These are phyloP conservation scores for Cercospora berteroae DNA, from an alignment of 2,329 filamentous ascomycete genomes.

Conservation along the genomic window DNA sequence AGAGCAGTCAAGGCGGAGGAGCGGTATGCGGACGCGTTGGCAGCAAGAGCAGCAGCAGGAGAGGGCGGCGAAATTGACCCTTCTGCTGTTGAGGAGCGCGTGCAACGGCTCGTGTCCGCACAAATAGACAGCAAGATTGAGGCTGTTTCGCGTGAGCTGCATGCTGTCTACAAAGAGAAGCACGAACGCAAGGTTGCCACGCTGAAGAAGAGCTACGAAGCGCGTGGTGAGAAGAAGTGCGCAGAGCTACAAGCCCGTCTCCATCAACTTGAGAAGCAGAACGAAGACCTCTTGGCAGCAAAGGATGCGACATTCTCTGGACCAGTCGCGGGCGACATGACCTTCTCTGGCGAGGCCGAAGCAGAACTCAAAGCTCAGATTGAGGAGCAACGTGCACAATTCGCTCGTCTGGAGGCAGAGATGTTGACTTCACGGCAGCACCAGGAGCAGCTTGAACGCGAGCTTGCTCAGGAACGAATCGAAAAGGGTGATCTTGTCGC, in stretches of 20 bases:
- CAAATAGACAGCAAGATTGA: slow-evolving; percentile 92
- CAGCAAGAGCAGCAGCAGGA: slow-evolving; percentile 30
- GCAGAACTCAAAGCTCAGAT: slow-evolving; percentile 46
- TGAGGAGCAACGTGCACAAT: slow-evolving; percentile 67
- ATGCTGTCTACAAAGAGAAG: slow-evolving; percentile 92
- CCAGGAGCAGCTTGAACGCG: slow-evolving; percentile 64
- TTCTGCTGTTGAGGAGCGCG: slow-evolving; percentile 44
- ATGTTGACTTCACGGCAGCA: slow-evolving; percentile 68
- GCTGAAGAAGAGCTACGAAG: slow-evolving; percentile 77
- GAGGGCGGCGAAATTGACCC: slow-evolving; percentile 29
- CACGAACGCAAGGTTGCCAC: slow-evolving; percentile 94
- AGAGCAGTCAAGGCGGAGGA: slow-evolving; percentile 68
- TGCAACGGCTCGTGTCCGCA: slow-evolving; percentile 48
- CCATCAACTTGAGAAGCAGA: slow-evolving; percentile 67
- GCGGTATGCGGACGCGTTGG: slow-evolving; percentile 61
- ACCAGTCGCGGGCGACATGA: slow-evolving; percentile 34
- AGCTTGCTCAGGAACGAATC: slow-evolving; percentile 71
- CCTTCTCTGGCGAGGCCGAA: slow-evolving; percentile 27
- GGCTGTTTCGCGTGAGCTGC: slow-evolving; percentile 69
- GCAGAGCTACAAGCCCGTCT: slow-evolving; percentile 72
- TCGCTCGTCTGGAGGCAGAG: slow-evolving; percentile 72
- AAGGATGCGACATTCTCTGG: slow-evolving; percentile 66
- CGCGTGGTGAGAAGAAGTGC: slow-evolving; percentile 84
- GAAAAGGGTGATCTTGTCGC: slow-evolving; percentile 82
- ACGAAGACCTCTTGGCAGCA: slow-evolving; percentile 67